phyloP scores from a whole-genome alignment of 2,329 filamentous ascomycete genomes.

The Dothidotthia symphoricarpi region DNA sequence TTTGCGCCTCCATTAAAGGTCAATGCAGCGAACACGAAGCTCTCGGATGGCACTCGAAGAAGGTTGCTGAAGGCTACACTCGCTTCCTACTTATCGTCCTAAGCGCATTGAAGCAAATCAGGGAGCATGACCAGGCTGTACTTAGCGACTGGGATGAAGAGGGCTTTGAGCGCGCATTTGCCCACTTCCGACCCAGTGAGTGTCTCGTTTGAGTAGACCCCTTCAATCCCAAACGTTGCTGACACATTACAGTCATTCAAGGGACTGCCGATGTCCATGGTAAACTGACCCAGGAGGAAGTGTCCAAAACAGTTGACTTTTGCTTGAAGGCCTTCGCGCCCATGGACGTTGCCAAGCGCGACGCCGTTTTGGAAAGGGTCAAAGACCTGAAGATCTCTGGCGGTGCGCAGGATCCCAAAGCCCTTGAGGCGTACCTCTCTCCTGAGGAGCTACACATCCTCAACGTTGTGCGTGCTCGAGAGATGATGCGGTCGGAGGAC shows the following conservation, averaged over 20 bases:
- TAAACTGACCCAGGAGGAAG: conserved; percentile 18
- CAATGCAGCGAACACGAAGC: conserved; percentile 39
- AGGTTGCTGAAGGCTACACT: conserved; percentile 49
- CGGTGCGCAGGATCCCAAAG: no score
- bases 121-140: conserved; percentile 40
- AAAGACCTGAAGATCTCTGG: no score
- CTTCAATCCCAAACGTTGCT: neutral
- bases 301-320: conserved; percentile 18
- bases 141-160: conserved; percentile 46
- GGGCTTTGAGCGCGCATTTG: conserved; percentile 47
- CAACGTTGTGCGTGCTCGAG: no score
- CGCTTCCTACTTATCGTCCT: conserved; percentile 49
- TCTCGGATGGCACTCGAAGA: conserved; percentile 45
- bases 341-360: no score
- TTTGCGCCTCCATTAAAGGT: conserved; percentile 42
- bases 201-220: neutral
- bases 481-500: no score
- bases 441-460: no score
- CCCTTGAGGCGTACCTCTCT: no score
- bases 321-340: no score
- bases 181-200: conserved; percentile 44
- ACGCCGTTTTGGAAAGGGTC: no score
- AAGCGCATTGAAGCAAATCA: conserved; percentile 45
- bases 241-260: conserved; percentile 26
- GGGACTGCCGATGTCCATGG: conserved; percentile 14